phyloP scores from a whole-genome alignment of 2,329 filamentous ascomycete genomes.

The Neofusicoccum laricinum region DNA sequence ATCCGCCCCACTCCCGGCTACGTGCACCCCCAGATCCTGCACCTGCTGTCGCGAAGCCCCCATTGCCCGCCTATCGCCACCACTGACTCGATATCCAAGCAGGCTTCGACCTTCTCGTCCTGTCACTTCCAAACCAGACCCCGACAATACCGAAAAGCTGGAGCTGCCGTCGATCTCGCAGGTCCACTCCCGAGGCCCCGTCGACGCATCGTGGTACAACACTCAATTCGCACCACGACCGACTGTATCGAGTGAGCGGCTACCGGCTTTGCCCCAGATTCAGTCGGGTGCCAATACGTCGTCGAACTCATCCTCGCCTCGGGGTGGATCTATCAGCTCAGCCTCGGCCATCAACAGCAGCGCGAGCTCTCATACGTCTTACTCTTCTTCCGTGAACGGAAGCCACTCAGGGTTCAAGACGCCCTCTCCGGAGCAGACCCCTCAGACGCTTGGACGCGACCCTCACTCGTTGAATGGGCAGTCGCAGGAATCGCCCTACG shows the following conservation, averaged over 20 bases:
- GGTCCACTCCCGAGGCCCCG: constrained; percentile 74
- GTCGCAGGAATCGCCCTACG: constrained; percentile 39
- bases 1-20: constrained; percentile 5
- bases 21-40: constrained; percentile 16
- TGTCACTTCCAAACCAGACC: constrained; percentile 13
- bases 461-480: constrained; percentile 36
- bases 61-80: constrained; percentile 20
- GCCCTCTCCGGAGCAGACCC: constrained; percentile 67
- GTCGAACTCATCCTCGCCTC: constrained; percentile 70
- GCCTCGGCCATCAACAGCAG: constrained; percentile 49
- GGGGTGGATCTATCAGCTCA: constrained; percentile 70
- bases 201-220: constrained; percentile 69
- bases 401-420: constrained; percentile 65
- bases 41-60: constrained; percentile 17
- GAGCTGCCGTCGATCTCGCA: constrained; percentile 85
- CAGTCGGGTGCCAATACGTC: constrained; percentile 63
- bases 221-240: constrained; percentile 63
- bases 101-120: constrained; percentile 11
- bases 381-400: constrained; percentile 54
- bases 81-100: constrained; percentile 16
- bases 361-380: constrained; percentile 55
- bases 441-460: constrained; percentile 40
- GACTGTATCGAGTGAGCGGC: constrained; percentile 69
- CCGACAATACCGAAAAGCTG: constrained; percentile 76
- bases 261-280: constrained; percentile 68